Evolutionary conservation across 2,329 filamentous ascomycete genomes (phyloP).

Genomic region (Xylaria sp.): DNA sequence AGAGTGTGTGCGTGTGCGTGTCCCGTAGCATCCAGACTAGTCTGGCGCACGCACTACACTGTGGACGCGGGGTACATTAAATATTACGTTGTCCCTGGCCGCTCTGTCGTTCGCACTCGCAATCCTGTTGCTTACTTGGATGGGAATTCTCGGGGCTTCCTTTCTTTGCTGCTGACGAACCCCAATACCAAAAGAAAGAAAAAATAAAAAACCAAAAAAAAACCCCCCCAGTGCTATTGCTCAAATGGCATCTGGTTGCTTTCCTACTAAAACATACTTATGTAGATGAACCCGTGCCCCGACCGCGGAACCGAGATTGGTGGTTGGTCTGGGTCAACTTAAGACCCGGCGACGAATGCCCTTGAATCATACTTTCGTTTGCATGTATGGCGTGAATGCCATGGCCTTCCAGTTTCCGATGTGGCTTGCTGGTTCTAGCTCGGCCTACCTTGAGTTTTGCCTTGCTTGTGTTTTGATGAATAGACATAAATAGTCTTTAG

Average conservation of each 20-base stretch:
- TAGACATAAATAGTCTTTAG: background rate
- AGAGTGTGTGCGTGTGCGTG: background rate
- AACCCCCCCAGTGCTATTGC: too few relatives aligned
- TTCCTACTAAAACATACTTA: background rate
- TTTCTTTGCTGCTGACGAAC: background rate
- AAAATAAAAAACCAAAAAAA: too few relatives aligned
- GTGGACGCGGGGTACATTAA: conserved; percentile 21
- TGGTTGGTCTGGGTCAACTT: background rate
- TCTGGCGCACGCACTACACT: conserved; percentile 16
- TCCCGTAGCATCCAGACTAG: conserved; percentile 8
- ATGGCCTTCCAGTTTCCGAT: conserved; percentile 9
- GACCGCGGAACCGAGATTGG: conserved; percentile 7
- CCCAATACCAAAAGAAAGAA: conserved; percentile 15
- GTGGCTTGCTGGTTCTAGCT: conserved; percentile 23
- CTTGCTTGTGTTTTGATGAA: background rate
- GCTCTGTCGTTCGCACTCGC: background rate
- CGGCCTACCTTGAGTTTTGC: conserved; percentile 1
- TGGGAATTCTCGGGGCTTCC: background rate
- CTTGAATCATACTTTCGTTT: conserved; percentile 1
- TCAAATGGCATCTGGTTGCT: too few relatives aligned
- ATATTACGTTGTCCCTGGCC: conserved; percentile 13
- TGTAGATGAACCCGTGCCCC: conserved; percentile 2
- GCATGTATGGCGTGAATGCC: conserved; percentile 2
- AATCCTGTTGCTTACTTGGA: background rate
- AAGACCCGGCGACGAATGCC: background rate